Conservation (phyloP, 2,329 filamentous ascomycete species). For the Aspergillus fischeri region DNA sequence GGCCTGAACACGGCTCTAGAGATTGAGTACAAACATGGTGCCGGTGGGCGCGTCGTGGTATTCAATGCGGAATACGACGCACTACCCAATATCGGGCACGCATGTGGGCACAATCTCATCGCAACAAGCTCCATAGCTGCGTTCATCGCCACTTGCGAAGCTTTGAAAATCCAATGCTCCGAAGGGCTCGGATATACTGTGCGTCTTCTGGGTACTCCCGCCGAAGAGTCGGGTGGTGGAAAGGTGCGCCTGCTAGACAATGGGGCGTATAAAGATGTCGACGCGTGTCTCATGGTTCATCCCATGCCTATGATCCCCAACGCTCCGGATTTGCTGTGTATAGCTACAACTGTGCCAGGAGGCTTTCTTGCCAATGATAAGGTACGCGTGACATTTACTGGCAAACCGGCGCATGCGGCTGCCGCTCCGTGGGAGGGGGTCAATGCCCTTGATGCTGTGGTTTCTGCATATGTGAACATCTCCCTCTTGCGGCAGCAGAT, state of each 20-base stretch:
- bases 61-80: slow-evolving; percentile 40
- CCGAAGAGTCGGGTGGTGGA: slow-evolving; percentile 34
- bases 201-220: slow-evolving; percentile 33
- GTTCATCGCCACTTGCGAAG: slow-evolving; percentile 30
- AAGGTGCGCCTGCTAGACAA: slow-evolving; percentile 38
- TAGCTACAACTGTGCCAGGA: slow-evolving; percentile 21
- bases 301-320: slow-evolving; percentile 24
- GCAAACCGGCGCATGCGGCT: slow-evolving; percentile 53
- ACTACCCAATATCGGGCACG: slow-evolving; percentile 34
- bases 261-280: slow-evolving; percentile 38
- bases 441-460: slow-evolving; percentile 56
- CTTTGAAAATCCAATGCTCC: slow-evolving; percentile 18
- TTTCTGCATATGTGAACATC: slow-evolving; percentile 43
- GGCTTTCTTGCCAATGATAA: slow-evolving; percentile 30
- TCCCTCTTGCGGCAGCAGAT: slow-evolving; percentile 54
- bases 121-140: slow-evolving; percentile 32
- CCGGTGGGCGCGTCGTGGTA: slow-evolving; percentile 22
- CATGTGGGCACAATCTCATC: slow-evolving; percentile 33
- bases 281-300: slow-evolving; percentile 41
- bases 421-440: slow-evolving; percentile 54
- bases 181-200: slow-evolving; percentile 23
- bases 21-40: slow-evolving; percentile 31
- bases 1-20: slow-evolving; percentile 49
- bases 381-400: slow-evolving; percentile 40
- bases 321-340: slow-evolving; percentile 15